Conservation (phyloP, 768 basidiomycete genomes). For the Suillus decipiens region DNA sequence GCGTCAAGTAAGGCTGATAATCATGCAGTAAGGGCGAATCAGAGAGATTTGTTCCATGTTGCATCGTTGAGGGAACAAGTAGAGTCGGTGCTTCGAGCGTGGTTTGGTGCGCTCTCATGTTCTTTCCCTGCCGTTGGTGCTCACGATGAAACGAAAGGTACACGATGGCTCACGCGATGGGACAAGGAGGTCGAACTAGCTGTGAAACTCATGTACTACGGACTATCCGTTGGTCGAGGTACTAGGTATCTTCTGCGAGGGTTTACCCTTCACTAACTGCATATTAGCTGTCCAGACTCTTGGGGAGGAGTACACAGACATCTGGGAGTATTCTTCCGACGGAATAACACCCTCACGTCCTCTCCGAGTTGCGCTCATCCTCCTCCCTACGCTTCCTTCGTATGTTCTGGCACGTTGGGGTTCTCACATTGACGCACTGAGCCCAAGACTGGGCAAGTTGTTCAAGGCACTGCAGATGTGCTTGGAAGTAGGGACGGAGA, state of each 20-base stretch:
- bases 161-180: slow-evolving; percentile 78
- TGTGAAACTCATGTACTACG: slow-evolving; percentile 71
- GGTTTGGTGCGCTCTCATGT: slow-evolving; percentile 58
- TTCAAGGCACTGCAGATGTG: slow-evolving; percentile 45
- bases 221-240: slow-evolving; percentile 77
- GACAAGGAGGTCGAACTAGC: slow-evolving; percentile 76
- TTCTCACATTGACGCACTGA: slow-evolving; percentile 37
- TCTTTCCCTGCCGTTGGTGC: slow-evolving; percentile 7
- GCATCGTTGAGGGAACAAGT: slow-evolving; percentile 73
- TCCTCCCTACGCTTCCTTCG: slow-evolving; percentile 65
- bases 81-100: slow-evolving; percentile 72
- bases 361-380: slow-evolving; percentile 54
- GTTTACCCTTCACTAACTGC: slow-evolving; percentile 13
- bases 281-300: slow-evolving; percentile 72
- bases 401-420: slow-evolving; percentile 60
- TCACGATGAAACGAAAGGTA: slow-evolving; percentile 50
- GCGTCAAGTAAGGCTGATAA: slow-evolving; percentile 15
- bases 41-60: slow-evolving; percentile 79
- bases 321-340: slow-evolving; percentile 66
- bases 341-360: slow-evolving; percentile 43
- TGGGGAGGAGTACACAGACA: slow-evolving; percentile 90
- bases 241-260: slow-evolving; percentile 16
- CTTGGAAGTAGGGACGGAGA: slow-evolving; percentile 61
- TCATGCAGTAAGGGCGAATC: slow-evolving; percentile 75
- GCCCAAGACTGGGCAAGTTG: slow-evolving; percentile 31